Evolutionary conservation across 2,329 filamentous ascomycete species (phyloP).

Genomic region (Arthrobotrys musiformis): DNA sequence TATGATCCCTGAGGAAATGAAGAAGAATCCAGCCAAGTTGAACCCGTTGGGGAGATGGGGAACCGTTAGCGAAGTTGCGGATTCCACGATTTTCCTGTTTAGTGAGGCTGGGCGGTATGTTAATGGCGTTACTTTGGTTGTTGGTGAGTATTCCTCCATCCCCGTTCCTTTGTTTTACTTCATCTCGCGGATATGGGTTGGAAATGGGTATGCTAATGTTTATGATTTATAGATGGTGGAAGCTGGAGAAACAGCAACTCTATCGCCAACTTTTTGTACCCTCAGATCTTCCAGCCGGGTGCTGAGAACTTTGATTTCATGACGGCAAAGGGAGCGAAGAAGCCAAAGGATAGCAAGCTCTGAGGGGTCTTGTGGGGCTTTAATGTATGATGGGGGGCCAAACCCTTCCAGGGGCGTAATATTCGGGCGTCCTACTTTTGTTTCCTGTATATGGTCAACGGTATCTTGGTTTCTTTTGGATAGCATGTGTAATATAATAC

Average conservation of each 20-base stretch:
- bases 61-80: conserved; percentile 85
- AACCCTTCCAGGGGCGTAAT: too few species aligned
- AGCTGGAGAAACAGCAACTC: conserved; percentile 44
- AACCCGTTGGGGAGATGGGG: conserved; percentile 83
- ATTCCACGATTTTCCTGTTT: conserved; percentile 90
- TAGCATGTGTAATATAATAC: background rate
- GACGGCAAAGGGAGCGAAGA: conserved; percentile 44
- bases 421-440: too few species aligned
- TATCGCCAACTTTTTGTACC: conserved; percentile 32
- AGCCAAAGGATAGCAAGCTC: conserved; percentile 36
- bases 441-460: too few species aligned
- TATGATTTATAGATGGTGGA: conserved; percentile 31
- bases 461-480: too few species aligned
- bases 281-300: conserved; percentile 30
- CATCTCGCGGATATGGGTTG: conserved; percentile 41
- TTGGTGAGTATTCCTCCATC: conserved; percentile 67
- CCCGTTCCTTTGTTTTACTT: background rate
- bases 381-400: too few species aligned
- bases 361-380: background rate
- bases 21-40: conserved; percentile 60
- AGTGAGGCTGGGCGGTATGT: conserved; percentile 86
- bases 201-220: conserved; percentile 7
- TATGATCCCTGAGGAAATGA: conserved; percentile 61
- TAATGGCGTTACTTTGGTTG: conserved; percentile 82
- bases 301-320: conserved; percentile 39